phyloP scores from a whole-genome alignment of 192 early-diverging fungal genomes.

The Coemansia sp. region DNA sequence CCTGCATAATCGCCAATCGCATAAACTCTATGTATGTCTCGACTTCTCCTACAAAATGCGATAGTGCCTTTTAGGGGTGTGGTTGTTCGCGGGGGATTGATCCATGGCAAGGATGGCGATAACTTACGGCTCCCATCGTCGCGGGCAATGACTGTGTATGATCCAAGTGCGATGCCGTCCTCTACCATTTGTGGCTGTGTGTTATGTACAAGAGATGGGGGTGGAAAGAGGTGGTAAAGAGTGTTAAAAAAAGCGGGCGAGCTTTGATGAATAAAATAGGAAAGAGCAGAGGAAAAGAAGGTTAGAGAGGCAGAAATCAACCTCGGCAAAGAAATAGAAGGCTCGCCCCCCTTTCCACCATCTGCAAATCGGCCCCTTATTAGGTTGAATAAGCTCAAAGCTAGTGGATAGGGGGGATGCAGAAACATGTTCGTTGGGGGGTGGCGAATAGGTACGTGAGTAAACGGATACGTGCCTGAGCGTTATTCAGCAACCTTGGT shows the following conservation, averaged over 20 bases:
- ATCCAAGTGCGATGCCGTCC: constrained; percentile 4
- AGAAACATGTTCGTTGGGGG: no score
- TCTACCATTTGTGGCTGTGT: constrained; percentile 5
- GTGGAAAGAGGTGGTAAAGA: background rate
- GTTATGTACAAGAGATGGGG: background rate
- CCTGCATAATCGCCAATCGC: constrained; percentile 48
- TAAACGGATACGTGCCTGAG: no score
- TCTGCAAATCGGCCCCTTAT: background rate
- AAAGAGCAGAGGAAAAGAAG: background rate
- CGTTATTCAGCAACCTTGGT: no score
- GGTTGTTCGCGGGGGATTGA: background rate
- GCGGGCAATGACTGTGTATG: constrained; percentile 31
- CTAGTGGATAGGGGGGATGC: no score
- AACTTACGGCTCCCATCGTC: constrained; percentile 50
- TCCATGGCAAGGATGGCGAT: no score
- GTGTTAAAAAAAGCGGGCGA: background rate
- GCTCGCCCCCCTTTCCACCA: no score
- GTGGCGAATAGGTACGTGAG: no score
- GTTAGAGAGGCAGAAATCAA: constrained; percentile 9
- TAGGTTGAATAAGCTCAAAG: no score
- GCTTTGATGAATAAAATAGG: constrained; percentile 1
- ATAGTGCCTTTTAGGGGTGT: background rate
- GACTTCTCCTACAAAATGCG: constrained; percentile 17
- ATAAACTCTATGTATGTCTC: constrained; percentile 47
- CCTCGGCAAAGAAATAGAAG: no score